Conservation (phyloP, 2,329 filamentous ascomycete genomes). For the Colletotrichum echinochloae region DNA sequence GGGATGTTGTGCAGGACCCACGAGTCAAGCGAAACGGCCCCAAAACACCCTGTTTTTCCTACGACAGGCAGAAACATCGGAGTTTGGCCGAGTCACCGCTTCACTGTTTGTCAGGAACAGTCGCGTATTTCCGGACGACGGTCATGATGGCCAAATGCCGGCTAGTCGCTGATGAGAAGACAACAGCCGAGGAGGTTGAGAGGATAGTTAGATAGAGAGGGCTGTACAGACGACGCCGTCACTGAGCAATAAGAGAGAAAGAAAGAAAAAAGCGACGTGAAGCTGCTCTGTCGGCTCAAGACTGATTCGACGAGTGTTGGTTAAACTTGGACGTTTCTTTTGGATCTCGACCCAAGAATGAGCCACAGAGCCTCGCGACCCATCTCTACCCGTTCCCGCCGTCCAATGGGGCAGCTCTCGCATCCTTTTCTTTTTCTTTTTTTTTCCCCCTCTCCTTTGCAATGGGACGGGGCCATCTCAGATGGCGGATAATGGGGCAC, state of each 20-base stretch:
- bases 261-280: constrained; percentile 4
- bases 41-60: constrained; percentile 33
- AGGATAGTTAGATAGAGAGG: not conserved
- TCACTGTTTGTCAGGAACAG: constrained; percentile 15
- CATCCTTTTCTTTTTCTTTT: constrained; percentile 4
- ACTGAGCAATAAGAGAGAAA: too few species aligned
- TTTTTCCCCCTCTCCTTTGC: not conserved
- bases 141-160: constrained; percentile 9
- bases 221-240: constrained; percentile 13
- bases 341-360: constrained; percentile 20
- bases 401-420: constrained; percentile 34
- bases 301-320: constrained; percentile 7
- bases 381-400: constrained; percentile 37
- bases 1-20: constrained; percentile 51
- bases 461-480: constrained; percentile 39
- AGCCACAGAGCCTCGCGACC: constrained; percentile 37
- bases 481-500: constrained; percentile 38
- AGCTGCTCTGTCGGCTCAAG: constrained; percentile 15
- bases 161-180: constrained; percentile 4
- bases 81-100: constrained; percentile 40
- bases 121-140: constrained; percentile 26
- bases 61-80: constrained; percentile 22
- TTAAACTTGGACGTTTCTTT: constrained; percentile 29
- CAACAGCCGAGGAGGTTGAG: constrained; percentile 1
- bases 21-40: constrained; percentile 50